Percentiles rank a stretch among this genome's conserved stretches.
These are phyloP conservation scores for Lycium ferocissimum DNA, from an alignment of 257 asterid genomes.

Conservation along the genomic window DNA sequence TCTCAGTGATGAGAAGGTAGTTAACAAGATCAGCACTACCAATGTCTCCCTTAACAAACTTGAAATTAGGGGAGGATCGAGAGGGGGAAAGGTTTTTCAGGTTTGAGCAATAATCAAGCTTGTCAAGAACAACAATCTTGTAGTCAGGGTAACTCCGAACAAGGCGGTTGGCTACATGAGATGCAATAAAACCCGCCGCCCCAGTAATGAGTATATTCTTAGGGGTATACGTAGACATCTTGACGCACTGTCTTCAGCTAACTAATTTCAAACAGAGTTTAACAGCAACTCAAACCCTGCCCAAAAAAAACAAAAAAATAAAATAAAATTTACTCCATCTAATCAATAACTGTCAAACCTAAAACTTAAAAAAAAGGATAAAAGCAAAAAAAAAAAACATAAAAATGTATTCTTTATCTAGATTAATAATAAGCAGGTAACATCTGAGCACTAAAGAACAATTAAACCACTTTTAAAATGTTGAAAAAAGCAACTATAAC, in stretches of 20 bases:
- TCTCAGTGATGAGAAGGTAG: slow-evolving; percentile 90
- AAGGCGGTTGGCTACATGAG: slow-evolving; percentile 96
- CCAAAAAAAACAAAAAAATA: background rate
- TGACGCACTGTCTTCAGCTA: slow-evolving; percentile 42
- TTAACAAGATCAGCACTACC: slow-evolving; percentile 97
- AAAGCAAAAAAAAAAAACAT: background rate
- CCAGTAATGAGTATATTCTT: slow-evolving; percentile 98
- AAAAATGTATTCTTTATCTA: background rate
- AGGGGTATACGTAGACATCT: slow-evolving; percentile 74
- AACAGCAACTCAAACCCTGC: slow-evolving; percentile 24
- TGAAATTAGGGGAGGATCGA: slow-evolving; percentile 72
- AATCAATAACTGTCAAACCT: background rate
- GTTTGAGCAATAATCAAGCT: slow-evolving; percentile 93
- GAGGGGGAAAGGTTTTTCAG: slow-evolving; percentile 88
- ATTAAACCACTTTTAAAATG: background rate
- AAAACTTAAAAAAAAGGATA: background rate
- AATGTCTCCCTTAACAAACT: slow-evolving; percentile 94
- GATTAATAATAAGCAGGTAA: background rate
- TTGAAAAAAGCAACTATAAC: background rate
- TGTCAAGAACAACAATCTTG: slow-evolving; percentile 95
- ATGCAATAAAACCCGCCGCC: slow-evolving; percentile 97
- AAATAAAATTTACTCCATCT: background rate
- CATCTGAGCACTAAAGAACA: background rate
- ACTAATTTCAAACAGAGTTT: slow-evolving; percentile 18
- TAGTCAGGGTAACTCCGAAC: slow-evolving; percentile 81